Evolutionary conservation across 2,329 filamentous ascomycete species (phyloP), one percentile per base, ranked within the genome.

Genomic region (Penicillium glabrum): DNA sequence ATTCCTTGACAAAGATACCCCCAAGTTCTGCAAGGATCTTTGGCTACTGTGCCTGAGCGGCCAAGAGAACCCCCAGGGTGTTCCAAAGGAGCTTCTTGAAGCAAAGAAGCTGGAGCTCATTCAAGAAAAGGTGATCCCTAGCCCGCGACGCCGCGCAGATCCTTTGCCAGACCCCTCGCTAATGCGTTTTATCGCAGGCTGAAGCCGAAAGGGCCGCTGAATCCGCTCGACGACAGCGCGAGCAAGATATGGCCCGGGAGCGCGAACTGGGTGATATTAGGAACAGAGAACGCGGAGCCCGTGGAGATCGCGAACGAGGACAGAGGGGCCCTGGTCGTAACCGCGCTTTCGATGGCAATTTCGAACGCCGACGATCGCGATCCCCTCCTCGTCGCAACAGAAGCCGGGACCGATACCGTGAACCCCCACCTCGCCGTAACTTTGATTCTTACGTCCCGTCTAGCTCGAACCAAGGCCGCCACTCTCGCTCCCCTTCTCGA

Each of bases 41-140:
- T 99, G 95, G 95, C 90, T 88, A 57, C 80, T 99, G 19, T 89
- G 93, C 67, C 78, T 99, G 46, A 97, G 93, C 73, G 95, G 92
- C 10, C 95, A 99, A 75, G 81, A 84, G 41, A 96, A 88, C 72
- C 87, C 91, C 0, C 89, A 95, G 71, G 95, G 95, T 53, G 92
- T 99, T 13, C 93, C 95, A 0, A 93, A 96, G 74, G 93, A 97
- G 75, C 82, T 99, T 43, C 79, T 99, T 3, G 95, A 99, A 73
- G 93, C 93, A 0, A 99, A 99, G 81, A 99, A 98, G 77, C 79
- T 90, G 45, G 95, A 99, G 75, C 80, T 99, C 47, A 91, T 95
- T 60, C 91, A 97, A 75, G 92, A 97, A 76, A 96, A 96, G 88
- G 93, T 96, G 56, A 19, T 26, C 43, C 10, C 8, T 21, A 10